These are phyloP conservation scores for Conringia planisiliqua DNA, from an alignment of 345 rosid species.

Conservation along the genomic window DNA sequence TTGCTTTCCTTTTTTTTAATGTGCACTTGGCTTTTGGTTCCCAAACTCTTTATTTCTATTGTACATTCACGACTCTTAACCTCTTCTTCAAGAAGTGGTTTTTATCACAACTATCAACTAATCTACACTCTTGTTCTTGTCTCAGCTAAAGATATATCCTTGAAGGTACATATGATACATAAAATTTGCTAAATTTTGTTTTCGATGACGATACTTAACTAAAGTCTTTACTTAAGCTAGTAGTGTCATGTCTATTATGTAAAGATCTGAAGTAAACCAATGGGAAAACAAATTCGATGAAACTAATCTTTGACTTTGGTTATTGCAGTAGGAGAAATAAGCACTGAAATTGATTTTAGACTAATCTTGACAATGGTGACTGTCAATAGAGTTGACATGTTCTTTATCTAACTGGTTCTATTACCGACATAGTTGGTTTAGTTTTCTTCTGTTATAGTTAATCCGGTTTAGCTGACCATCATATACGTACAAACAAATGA, in stretches of 20 bases:
- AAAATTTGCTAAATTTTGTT: background rate
- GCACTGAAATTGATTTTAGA: no score
- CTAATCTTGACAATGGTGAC: background rate
- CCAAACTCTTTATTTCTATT: conserved; percentile 2
- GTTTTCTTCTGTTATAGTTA: background rate
- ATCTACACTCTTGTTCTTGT: background rate
- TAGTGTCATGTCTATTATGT: background rate
- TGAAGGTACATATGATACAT: no score
- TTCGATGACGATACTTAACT: background rate
- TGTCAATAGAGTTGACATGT: background rate
- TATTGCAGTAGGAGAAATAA: no score
- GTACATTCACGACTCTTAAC: conserved; percentile 6
- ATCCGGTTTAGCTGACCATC: background rate
- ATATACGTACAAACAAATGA: background rate
- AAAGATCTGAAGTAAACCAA: background rate
- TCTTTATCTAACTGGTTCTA: background rate
- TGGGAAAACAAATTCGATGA: background rate
- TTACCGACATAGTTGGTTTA: background rate
- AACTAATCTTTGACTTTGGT: background rate
- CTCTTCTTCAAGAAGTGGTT: background rate
- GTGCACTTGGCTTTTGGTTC: conserved; percentile 36
- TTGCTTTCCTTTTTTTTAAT: conserved; percentile 18
- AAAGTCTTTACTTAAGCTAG: background rate
- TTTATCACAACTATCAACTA: background rate
- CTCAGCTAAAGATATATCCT: no score